Conservation (phyloP, 176 grass and related monocot species). For the Ananas comosus region DNA sequence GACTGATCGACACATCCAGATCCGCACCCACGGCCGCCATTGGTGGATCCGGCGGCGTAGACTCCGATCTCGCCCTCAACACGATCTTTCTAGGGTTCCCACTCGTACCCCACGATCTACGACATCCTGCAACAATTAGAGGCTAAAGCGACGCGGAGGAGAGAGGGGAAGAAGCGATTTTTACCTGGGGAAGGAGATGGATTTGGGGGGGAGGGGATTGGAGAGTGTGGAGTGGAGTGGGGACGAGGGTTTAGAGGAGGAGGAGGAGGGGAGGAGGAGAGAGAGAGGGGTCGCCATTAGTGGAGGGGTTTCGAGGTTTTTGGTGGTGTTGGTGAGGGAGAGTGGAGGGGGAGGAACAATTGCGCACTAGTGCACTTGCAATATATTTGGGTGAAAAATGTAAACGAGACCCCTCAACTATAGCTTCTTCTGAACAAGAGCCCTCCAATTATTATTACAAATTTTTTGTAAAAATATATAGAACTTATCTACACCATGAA, state of each 20-base stretch:
- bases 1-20: slow-evolving; percentile 57
- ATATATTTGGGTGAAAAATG: no score
- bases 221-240: neutral
- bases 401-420: no score
- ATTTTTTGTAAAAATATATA: no score
- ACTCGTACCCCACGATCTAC: slow-evolving; percentile 33
- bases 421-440: no score
- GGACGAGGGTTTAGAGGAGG: neutral
- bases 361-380: no score
- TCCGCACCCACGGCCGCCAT: slow-evolving; percentile 1
- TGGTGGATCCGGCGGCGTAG: slow-evolving; percentile 4
- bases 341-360: no score
- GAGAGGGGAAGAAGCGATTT: neutral
- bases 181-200: slow-evolving; percentile 50
- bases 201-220: slow-evolving; percentile 4
- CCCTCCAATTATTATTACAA: no score
- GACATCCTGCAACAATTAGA: neutral
- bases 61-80: neutral
- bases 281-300: neutral
- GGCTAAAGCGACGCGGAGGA: neutral
- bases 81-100: slow-evolving; percentile 2
- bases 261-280: neutral
- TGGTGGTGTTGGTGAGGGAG: no score
- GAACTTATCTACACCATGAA: no score
- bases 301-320: neutral